phyloP scores from a whole-genome alignment of 192 early-diverging fungal genomes.

The Coemansia sp. region DNA sequence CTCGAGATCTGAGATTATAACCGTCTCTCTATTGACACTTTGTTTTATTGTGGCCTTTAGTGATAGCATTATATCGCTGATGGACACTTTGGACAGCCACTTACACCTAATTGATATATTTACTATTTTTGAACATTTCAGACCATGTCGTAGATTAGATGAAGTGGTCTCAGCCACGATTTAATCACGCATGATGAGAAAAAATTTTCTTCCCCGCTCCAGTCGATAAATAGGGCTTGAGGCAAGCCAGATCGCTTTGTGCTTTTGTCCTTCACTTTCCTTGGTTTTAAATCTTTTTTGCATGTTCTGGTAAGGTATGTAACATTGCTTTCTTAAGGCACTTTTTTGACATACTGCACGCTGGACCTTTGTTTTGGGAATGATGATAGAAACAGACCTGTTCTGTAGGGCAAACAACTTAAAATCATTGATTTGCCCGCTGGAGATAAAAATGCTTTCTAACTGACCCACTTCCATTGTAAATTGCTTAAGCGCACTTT shows the following conservation, averaged over 20 bases:
- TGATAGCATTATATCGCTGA: neutral
- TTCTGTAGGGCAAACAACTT: slow-evolving; percentile 47
- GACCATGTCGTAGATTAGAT: too few species aligned
- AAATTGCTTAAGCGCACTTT: neutral
- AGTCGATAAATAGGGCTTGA: neutral
- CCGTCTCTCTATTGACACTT: neutral
- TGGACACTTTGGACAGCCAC: neutral
- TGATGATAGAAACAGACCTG: slow-evolving; percentile 57
- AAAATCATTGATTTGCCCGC: slow-evolving; percentile 40
- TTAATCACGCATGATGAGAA: neutral
- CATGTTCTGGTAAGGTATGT: slow-evolving; percentile 19
- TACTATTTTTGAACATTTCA: neutral
- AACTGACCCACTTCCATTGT: slow-evolving; percentile 25
- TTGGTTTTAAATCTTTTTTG: neutral
- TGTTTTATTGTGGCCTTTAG: neutral
- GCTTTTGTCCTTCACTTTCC: neutral
- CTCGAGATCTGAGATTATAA: slow-evolving; percentile 10
- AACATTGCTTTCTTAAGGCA: neutral
- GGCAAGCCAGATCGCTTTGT: neutral
- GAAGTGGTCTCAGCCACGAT: neutral
- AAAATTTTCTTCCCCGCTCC: neutral
- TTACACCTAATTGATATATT: neutral
- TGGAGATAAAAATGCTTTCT: slow-evolving; percentile 43
- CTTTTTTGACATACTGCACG: neutral
- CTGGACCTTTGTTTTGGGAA: neutral